Base-by-base conservation (phyloP, 176 grass and related monocot species). In the Raddia guianensis region DNA sequence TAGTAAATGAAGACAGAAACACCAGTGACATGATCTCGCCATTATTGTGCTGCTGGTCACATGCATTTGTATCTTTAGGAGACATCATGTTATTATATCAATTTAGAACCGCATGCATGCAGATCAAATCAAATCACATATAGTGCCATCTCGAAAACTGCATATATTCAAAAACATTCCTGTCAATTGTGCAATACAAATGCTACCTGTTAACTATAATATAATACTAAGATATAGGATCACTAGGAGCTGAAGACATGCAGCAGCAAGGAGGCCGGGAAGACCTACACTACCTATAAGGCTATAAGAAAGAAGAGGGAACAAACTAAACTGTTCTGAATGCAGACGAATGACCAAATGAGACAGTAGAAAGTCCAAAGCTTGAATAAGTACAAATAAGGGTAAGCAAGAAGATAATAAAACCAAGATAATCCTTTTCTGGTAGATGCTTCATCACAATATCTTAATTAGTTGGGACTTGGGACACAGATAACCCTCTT, bases 51-150 rank as follows among this genome's bases (percentile, higher is more conserved):
- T 44, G 35, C 16, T 68, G 46, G 69, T 80, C 86, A 80, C 86
- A 75, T 89, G 87, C 76, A 84, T 80, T 80, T 89, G 81, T 84
- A 68, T 88, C 54, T 62, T 63, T 42, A 53, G 58, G 14, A 16
- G 55, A 63, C 20, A 72, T 63, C 20, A 75, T 64, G 13, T 61
- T 13, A 66, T 54, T 74, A 42, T 48, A 70, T 49, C 10, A 70
- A 32, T 50, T 32, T 77, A 65, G 21, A 56, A 56, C 40, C 12
- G 54, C 49, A 65, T 43, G 16, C 56, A 82, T 82, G 57, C 33
- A 64, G 8, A 52, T 72, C 57, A 74, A 49, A 15, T 56, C 46
- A 66, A 46, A 84, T 54, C 62, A 60, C 61, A 67, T n/a, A 43
- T 49, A 46, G 12, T 58, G 7, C 60, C 46, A 62, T 74, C 3